Base-by-base conservation (phyloP, 2,329 filamentous ascomycete genomes). In the Aspergillus phoenicis region DNA sequence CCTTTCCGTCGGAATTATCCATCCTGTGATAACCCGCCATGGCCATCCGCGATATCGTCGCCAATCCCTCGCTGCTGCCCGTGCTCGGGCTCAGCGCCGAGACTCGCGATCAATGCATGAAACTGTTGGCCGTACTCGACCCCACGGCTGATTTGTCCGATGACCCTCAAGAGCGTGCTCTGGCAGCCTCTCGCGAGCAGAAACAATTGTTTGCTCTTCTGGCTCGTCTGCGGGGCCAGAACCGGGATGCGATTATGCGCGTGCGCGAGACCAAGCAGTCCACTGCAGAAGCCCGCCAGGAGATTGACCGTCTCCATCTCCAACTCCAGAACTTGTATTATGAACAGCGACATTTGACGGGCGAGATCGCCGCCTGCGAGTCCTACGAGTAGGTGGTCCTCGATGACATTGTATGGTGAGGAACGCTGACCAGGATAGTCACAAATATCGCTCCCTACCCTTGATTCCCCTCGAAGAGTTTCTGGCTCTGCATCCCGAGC, bases 291-390 rank as follows among this genome's bases (percentile, higher is more conserved):
- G 91, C 90, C 52, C 87, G 93, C 52, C 91, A 94, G 70, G 92
- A 97, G 77, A 92, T 98, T 65, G 95, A 99, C 74, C 87, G 89
- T 53, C 83, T 99, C 63, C 93, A 98, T 74, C 83, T 99, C 39
- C 91, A 96, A 72, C 83, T 99, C 58, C 94, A 98, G 78, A 99
- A 99, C 72, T 81, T 99, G 7, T 96, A 95, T 76, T 99, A 99
- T 73, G 94, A 99, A 77, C 93, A 98, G 79, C 84, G 91, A 58
- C 93, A 97, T 76, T 81, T 99, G 58, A 87, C 91, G 65, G 91
- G 91, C 52, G 95, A 99, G 78, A 98, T 99, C 63, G 82, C 86
- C 0, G 92, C 91, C 8, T 98, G 95, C 75, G 91, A 97, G 73
- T 90, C 89, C 55, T 97, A 96, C 70, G 91, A 97, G 92, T 96